Percentiles rank a stretch among this genome's conserved stretches.
phyloP scores from a whole-genome alignment of 2,329 filamentous ascomycete genomes.

The Gaeumannomyces tritici region DNA sequence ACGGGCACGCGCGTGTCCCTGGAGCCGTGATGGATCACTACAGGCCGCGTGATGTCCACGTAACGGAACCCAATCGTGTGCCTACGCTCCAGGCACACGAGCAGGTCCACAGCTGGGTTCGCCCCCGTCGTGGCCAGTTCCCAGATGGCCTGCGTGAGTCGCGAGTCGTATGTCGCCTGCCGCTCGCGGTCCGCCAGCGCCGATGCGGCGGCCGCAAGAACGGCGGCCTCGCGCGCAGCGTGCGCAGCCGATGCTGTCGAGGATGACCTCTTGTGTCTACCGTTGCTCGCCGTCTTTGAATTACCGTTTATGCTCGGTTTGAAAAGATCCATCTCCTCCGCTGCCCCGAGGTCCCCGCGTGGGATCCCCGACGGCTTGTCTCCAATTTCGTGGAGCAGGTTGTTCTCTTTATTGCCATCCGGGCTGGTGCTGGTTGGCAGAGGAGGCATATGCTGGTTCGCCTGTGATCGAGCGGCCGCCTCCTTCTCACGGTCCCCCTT shows the following conservation, averaged over 20 bases:
- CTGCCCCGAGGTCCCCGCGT: constrained; percentile 19
- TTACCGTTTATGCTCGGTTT: constrained; percentile 17
- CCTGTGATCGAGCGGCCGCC: constrained; percentile 13
- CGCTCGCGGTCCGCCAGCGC: constrained; percentile 61
- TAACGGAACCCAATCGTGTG: constrained; percentile 94
- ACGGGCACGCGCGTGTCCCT: constrained; percentile 86
- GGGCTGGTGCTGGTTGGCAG: constrained; percentile 8
- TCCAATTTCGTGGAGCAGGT: constrained; percentile 13
- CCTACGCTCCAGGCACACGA: constrained; percentile 84
- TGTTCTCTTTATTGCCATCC: constrained; percentile 41
- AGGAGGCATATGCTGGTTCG: constrained; percentile 17
- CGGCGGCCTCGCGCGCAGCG: constrained; percentile 18
- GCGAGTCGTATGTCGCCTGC: constrained; percentile 67
- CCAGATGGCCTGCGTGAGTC: constrained; percentile 91
- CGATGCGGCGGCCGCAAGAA: constrained; percentile 45
- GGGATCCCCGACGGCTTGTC: constrained; percentile 15
- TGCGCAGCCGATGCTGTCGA: constrained; percentile 11
- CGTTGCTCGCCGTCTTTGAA: constrained; percentile 11
- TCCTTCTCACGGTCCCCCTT: constrained; percentile 19
- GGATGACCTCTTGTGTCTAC: constrained; percentile 14
- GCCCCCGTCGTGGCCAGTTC: constrained; percentile 81
- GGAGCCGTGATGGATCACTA: constrained; percentile 90
- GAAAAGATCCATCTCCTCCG: constrained; percentile 41
- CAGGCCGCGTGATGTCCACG: constrained; percentile 83
- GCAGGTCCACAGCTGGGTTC: constrained; percentile 85